Base-by-base conservation (phyloP, 306 rosid species). In the Neltuma alba region DNA sequence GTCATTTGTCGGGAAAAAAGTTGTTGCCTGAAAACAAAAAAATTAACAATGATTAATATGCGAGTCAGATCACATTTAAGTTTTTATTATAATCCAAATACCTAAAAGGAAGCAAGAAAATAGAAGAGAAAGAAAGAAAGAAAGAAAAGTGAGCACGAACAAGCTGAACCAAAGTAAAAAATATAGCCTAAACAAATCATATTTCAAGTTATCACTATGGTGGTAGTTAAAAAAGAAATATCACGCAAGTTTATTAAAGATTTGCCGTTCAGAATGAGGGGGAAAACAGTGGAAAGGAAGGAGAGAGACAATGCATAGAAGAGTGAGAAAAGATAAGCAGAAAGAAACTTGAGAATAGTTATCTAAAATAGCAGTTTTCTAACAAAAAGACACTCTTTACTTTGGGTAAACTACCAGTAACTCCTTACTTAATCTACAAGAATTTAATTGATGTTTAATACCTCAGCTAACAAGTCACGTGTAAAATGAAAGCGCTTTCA, bases 91-190 rank as follows among this genome's bases (percentile, higher is more conserved):
- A 8, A 54, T 3, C 12, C 27, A 54, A 54, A 54, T 21, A 54
- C 61, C 27, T n/a, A 54, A 54, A 21, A 21, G 61, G 14, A 13
- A 54, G 13, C 28, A 47, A 47, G 16, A 47, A 15, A 0, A 47
- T 5, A 41, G 2, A n/a, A 20, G 5, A 20, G 14, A 41, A 42
- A 42, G 2, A 20, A 2, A 20, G 11, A 54, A 21, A 54, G 27
- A 54, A 54, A 54, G 27, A 54, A 54, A 55, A 54, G 28, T 21
- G 61, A 55, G 23, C 13, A 52, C 14, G 54, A 57, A 68, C 57
- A 81, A 48, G 25, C 28, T 21, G 5, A 54, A 54, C 28, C 28
- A 54, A 23, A 75, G 34, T 67, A 7, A 67, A 37, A 77, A 64
- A 16, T 8, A 30, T 21, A 15, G 9, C 36, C 0, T 23, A 23